These are phyloP conservation scores for Raphanus raphanistrum DNA, from an alignment of 345 rosid genomes.

Conservation along the genomic window DNA sequence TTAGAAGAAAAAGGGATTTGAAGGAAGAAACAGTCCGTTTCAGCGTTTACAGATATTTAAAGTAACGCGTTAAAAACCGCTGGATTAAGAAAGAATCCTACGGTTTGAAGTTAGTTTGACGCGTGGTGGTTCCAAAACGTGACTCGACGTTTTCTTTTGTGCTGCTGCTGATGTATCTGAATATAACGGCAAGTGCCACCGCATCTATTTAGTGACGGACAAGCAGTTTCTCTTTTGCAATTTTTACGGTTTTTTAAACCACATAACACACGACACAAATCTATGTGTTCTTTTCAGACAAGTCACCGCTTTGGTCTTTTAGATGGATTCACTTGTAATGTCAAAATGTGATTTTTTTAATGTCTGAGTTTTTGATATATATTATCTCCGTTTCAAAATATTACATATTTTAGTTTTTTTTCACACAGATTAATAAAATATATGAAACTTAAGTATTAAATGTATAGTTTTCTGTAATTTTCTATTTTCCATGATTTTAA, in stretches of 20 bases:
- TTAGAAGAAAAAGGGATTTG: not conserved
- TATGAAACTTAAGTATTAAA: too few relatives aligned
- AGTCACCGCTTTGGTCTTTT: not conserved
- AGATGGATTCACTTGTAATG: not conserved
- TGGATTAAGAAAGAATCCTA: constrained; percentile 7
- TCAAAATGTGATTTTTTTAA: not conserved
- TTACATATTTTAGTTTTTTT: too few relatives aligned
- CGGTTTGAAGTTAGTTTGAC: constrained; percentile 30
- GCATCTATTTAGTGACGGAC: constrained; percentile 23
- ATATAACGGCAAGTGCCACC: constrained; percentile 29
- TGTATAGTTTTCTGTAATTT: too few relatives aligned
- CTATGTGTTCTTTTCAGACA: not conserved
- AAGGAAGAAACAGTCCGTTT: constrained; percentile 21
- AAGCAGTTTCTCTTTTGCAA: not conserved
- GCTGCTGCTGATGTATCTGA: not conserved
- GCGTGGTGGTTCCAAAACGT: constrained; percentile 26
- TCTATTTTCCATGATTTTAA: too few relatives aligned
- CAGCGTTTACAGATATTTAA: constrained; percentile 9
- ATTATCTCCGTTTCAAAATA: too few relatives aligned
- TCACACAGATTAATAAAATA: too few relatives aligned
- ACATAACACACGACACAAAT: not conserved
- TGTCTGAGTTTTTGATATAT: too few relatives aligned
- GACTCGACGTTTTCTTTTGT: constrained; percentile 15
- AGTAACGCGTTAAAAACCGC: constrained; percentile 31
- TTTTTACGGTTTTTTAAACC: not conserved